These are phyloP conservation scores for Komagataella kurtzmanii DNA, from an alignment of 805 yeast species.

Conservation along the genomic window DNA sequence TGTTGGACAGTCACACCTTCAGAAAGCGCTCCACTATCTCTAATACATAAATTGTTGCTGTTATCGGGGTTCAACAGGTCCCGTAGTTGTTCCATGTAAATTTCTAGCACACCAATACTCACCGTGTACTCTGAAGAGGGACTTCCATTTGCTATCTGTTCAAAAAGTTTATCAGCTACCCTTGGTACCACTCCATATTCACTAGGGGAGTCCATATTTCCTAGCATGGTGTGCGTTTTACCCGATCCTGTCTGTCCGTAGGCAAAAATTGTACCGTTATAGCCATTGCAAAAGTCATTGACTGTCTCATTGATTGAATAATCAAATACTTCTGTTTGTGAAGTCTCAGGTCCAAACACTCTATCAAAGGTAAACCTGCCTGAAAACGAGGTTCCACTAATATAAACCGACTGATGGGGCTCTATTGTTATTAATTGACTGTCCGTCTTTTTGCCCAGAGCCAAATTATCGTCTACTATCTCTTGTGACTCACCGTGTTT, in stretches of 20 bases:
- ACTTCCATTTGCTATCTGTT: constrained; percentile 30
- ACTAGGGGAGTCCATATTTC: constrained; percentile 22
- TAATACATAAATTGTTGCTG: constrained; percentile 32
- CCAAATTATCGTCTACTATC: not conserved
- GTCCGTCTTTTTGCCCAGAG: no score
- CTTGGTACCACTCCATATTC: constrained; percentile 60
- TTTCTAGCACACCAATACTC: constrained; percentile 65
- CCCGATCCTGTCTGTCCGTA: constrained; percentile 89
- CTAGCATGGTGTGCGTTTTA: constrained; percentile 75
- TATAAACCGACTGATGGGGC: not conserved
- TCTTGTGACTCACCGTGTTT: not conserved
- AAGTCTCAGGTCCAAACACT: constrained; percentile 36
- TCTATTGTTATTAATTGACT: not conserved
- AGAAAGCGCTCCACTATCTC: constrained; percentile 36
- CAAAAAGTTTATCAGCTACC: constrained; percentile 52
- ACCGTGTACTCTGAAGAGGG: constrained; percentile 52
- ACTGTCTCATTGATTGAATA: constrained; percentile 49
- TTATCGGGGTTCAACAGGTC: constrained; percentile 45
- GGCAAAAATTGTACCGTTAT: constrained; percentile 20
- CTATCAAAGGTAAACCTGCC: constrained; percentile 45
- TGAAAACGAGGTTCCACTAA: not conserved
- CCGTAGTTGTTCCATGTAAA: constrained; percentile 62
- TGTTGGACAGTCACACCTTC: constrained; percentile 64
- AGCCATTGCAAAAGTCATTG: constrained; percentile 57
- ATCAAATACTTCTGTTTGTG: constrained; percentile 47